phyloP scores from a whole-genome alignment of 73 alveolate species.

The Breviolum minutum region DNA sequence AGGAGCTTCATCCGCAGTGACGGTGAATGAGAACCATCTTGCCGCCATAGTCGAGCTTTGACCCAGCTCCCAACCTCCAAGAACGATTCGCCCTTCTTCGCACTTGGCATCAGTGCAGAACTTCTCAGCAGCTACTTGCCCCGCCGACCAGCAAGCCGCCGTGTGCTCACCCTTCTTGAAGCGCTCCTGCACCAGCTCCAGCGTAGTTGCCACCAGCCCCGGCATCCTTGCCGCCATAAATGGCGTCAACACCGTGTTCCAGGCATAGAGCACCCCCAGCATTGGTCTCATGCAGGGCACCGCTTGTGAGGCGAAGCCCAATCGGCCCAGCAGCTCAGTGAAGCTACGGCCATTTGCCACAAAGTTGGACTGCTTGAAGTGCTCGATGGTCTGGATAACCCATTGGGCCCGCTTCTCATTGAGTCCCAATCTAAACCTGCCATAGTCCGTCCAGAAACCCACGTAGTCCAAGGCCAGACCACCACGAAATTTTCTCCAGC shows the following conservation, averaged over 20 bases:
- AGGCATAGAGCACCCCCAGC: constrained; percentile 19
- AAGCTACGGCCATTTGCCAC: neutral
- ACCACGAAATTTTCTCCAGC: neutral
- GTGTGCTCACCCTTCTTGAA: neutral
- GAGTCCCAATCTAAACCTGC: neutral
- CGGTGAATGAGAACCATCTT: neutral
- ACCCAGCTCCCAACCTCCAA: neutral
- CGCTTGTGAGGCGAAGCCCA: constrained; percentile 26
- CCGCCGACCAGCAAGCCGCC: neutral
- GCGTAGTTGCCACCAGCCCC: neutral
- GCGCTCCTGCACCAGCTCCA: neutral
- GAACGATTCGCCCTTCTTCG: neutral
- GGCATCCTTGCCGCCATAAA: neutral
- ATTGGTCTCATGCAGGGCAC: constrained; percentile 16
- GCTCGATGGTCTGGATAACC: neutral
- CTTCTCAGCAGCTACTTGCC: neutral
- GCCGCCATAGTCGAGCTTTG: neutral
- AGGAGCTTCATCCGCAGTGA: neutral
- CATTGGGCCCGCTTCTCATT: constrained; percentile 1
- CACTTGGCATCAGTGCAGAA: constrained; percentile 5
- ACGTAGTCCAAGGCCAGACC: neutral
- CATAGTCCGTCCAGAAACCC: constrained; percentile 2
- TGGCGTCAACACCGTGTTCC: neutral
- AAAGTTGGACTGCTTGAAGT: neutral
- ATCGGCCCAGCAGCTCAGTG: constrained; percentile 9